A percentile compares a stretch with the other conserved stretches of the same genome.
Evolutionary conservation across 805 yeast species (phyloP).

Genomic region (Wickerhamomyces mucosus): DNA sequence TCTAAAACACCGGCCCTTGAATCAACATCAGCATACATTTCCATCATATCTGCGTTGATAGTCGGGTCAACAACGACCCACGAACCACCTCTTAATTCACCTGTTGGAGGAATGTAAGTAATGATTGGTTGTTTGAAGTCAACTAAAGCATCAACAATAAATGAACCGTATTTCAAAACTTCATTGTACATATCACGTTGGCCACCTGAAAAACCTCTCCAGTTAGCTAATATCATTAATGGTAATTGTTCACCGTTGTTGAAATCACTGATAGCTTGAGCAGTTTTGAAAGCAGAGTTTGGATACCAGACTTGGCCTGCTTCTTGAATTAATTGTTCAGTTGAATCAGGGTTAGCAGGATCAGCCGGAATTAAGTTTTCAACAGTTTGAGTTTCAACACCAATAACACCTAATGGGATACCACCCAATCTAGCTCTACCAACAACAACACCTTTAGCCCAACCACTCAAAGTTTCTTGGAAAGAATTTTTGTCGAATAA

Average conservation of each 20-base stretch:
- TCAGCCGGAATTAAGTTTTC: slow-evolving; percentile 95
- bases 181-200: slow-evolving; percentile 99
- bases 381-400: slow-evolving; percentile 84
- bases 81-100: slow-evolving; percentile 99
- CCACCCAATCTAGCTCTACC: slow-evolving; percentile 99
- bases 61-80: slow-evolving; percentile 99
- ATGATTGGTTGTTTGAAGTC: slow-evolving; percentile 95
- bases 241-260: slow-evolving; percentile 98
- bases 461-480: slow-evolving; percentile 93
- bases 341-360: slow-evolving; percentile 95
- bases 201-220: slow-evolving; percentile 99
- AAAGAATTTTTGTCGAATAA: slow-evolving; percentile 87
- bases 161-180: slow-evolving; percentile 93
- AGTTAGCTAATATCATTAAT: slow-evolving; percentile 93
- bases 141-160: slow-evolving; percentile 93
- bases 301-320: slow-evolving; percentile 99
- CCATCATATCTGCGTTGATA: slow-evolving; percentile 95
- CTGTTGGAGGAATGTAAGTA: slow-evolving; percentile 95
- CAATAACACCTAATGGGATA: slow-evolving; percentile 97
- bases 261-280: slow-evolving; percentile 96
- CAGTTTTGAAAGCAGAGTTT: slow-evolving; percentile 97
- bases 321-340: slow-evolving; percentile 79
- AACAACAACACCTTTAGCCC: slow-evolving; percentile 98
- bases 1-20: slow-evolving; percentile 97
- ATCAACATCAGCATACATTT: slow-evolving; percentile 96